A percentile compares a stretch with the other conserved stretches of the same genome.
Conservation (phyloP, 768 basidiomycete species). For the Saitozyma sp. region DNA sequence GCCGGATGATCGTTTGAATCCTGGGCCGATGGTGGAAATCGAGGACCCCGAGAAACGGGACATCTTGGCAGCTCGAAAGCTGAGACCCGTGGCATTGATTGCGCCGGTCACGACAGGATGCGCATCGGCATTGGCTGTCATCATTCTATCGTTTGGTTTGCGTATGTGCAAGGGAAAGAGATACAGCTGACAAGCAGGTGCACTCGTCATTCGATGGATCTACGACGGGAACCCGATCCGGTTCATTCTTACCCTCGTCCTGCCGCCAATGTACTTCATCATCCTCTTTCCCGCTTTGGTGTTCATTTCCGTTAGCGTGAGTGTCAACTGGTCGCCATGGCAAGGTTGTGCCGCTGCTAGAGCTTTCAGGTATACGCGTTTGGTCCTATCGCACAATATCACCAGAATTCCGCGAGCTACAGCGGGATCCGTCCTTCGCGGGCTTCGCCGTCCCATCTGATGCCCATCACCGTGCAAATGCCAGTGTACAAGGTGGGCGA, state of each 20-base stretch:
- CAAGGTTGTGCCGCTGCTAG: too few species aligned
- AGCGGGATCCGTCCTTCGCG: constrained; percentile 52
- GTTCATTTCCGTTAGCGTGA: constrained; percentile 49
- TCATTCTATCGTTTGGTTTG: constrained; percentile 20
- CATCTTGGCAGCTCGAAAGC: constrained; percentile 4
- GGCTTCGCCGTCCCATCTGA: background rate
- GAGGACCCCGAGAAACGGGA: constrained; percentile 14
- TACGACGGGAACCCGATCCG: constrained; percentile 65
- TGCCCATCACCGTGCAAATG: constrained; percentile 59
- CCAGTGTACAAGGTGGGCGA: constrained; percentile 75
- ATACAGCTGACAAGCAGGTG: constrained; percentile 62
- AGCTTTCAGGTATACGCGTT: constrained; percentile 45
- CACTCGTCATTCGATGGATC: constrained; percentile 65
- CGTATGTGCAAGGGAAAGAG: constrained; percentile 59
- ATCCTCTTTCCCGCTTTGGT: constrained; percentile 3
- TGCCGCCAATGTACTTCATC: constrained; percentile 71
- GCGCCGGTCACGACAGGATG: constrained; percentile 27
- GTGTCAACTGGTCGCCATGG: too few species aligned
- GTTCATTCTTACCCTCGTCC: constrained; percentile 64
- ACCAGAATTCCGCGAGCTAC: constrained; percentile 78
- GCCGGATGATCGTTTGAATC: too few species aligned
- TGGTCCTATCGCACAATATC: constrained; percentile 78
- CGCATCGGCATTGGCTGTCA: constrained; percentile 15
- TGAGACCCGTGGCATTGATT: constrained; percentile 24
- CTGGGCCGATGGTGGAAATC: too few species aligned